Evolutionary conservation across 495 filamentous ascomycete species (phyloP).

Genomic region (Tuber aestivum): DNA sequence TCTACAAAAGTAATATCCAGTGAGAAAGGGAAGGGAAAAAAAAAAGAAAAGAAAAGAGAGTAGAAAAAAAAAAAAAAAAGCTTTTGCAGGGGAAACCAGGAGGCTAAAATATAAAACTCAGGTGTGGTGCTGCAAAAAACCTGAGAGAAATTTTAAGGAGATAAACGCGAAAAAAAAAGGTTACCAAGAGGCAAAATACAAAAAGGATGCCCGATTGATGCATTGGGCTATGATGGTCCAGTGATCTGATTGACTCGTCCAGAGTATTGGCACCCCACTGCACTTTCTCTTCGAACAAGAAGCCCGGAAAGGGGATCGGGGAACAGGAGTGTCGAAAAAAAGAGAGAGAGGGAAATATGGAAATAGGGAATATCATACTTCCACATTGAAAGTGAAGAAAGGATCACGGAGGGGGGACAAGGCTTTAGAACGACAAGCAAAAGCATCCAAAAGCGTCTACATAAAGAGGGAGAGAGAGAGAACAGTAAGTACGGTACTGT

Average conservation of each 20-base stretch:
- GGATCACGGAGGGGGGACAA: not conserved
- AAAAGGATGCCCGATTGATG: slow-evolving; percentile 34
- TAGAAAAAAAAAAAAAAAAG: slow-evolving; percentile 9
- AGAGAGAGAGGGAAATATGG: slow-evolving; percentile 18
- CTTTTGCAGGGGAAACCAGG: not conserved
- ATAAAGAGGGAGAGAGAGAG: slow-evolving; percentile 6
- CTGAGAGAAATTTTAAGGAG: not conserved
- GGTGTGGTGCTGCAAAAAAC: not conserved
- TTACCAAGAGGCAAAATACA: slow-evolving; percentile 26
- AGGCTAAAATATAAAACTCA: not conserved
- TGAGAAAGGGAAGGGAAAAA: slow-evolving; percentile 16
- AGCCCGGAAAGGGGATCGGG: slow-evolving; percentile 41
- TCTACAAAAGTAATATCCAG: not conserved
- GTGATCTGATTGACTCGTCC: slow-evolving; percentile 45
- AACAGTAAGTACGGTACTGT: too few species aligned
- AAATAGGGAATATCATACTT: too few species aligned
- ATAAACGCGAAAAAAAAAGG: slow-evolving; percentile 9
- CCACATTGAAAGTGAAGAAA: slow-evolving; percentile 18
- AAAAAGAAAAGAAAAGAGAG: slow-evolving; percentile 15
- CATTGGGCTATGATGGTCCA: slow-evolving; percentile 35
- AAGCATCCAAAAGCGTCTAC: slow-evolving; percentile 5
- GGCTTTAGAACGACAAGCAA: not conserved
- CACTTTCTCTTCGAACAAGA: slow-evolving; percentile 31
- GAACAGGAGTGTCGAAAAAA: slow-evolving; percentile 39
- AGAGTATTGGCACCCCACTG: slow-evolving; percentile 39